phyloP scores from a whole-genome alignment of 495 filamentous ascomycete genomes.

The Arthonia radiata region DNA sequence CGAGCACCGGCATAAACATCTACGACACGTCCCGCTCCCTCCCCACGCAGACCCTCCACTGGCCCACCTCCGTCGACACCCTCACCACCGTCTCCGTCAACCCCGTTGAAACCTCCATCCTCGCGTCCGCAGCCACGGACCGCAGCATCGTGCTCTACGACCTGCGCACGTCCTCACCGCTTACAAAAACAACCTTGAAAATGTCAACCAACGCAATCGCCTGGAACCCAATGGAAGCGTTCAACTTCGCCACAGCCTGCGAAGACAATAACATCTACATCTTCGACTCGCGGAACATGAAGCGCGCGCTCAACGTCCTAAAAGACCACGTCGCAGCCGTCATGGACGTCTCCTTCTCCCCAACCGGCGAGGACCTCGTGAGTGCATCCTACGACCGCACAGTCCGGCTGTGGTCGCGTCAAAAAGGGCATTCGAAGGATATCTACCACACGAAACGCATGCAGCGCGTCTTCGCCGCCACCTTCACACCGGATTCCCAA shows the following conservation, averaged over 20 bases:
- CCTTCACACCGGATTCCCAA: conserved; percentile 67
- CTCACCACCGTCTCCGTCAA: conserved; percentile 80
- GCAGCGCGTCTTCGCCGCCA: conserved; percentile 78
- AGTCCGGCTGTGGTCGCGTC: conserved; percentile 55
- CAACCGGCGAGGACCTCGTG: conserved; percentile 84
- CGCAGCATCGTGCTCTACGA: conserved; percentile 73
- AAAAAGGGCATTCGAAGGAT: conserved; percentile 62
- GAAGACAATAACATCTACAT: conserved; percentile 63
- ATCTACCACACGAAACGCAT: conserved; percentile 96
- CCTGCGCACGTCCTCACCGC: conserved; percentile 61
- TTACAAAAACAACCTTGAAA: conserved; percentile 52
- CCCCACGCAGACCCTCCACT: conserved; percentile 55
- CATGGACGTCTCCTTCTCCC: conserved; percentile 89
- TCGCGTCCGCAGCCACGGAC: conserved; percentile 64
- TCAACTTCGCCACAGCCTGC: conserved; percentile 67
- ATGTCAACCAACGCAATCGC: conserved; percentile 63
- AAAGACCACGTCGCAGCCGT: conserved; percentile 92
- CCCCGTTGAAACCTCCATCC: conserved; percentile 72
- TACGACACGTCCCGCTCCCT: conserved; percentile 58
- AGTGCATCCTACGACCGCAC: conserved; percentile 70
- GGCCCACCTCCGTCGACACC: conserved; percentile 77
- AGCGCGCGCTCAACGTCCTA: conserved; percentile 66
- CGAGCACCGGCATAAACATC: conserved; percentile 53
- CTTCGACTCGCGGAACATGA: conserved; percentile 71
- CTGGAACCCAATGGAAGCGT: conserved; percentile 93